These are phyloP conservation scores for Talaromyces sp. DNA, from an alignment of 2,329 filamentous ascomycete genomes.

Conservation along the genomic window DNA sequence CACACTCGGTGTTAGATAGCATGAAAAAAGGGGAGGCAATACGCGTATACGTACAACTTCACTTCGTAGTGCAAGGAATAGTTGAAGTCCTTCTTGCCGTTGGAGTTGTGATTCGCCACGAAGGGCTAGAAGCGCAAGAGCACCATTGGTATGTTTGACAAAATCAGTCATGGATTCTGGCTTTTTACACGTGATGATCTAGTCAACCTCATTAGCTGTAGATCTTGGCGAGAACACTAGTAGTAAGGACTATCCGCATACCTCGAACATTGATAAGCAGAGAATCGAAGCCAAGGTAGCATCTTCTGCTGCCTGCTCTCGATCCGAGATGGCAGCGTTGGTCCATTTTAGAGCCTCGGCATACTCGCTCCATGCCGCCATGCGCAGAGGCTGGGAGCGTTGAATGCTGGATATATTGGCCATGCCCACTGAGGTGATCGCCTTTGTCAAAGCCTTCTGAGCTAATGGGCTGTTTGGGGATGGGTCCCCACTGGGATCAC, in stretches of 20 bases:
- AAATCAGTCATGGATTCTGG: conserved; percentile 48
- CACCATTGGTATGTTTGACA: conserved; percentile 56
- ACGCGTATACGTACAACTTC: conserved; percentile 45
- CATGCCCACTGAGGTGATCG: conserved; percentile 56
- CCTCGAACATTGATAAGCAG: conserved; percentile 59
- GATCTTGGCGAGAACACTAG: not conserved
- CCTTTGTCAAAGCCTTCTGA: conserved; percentile 34
- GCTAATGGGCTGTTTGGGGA: conserved; percentile 19
- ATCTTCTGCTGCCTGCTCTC: conserved; percentile 31
- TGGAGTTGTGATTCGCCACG: conserved; percentile 34
- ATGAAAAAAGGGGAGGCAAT: not conserved
- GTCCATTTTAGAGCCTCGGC: conserved; percentile 48
- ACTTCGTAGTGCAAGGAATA: conserved; percentile 54
- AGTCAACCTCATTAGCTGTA: not conserved
- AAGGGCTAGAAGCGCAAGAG: conserved; percentile 51
- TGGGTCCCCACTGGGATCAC: conserved; percentile 19
- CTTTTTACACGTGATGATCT: conserved; percentile 39
- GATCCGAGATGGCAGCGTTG: conserved; percentile 28
- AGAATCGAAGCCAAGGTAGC: conserved; percentile 52
- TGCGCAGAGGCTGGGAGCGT: conserved; percentile 43
- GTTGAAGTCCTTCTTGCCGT: conserved; percentile 45
- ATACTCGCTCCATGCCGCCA: conserved; percentile 51
- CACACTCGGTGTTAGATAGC: not conserved
- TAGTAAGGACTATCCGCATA: conserved; percentile 24
- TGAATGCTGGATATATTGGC: conserved; percentile 55